These are phyloP conservation scores for Yamadazyma sp. DNA, from an alignment of 1,139 yeast species.

Conservation along the genomic window DNA sequence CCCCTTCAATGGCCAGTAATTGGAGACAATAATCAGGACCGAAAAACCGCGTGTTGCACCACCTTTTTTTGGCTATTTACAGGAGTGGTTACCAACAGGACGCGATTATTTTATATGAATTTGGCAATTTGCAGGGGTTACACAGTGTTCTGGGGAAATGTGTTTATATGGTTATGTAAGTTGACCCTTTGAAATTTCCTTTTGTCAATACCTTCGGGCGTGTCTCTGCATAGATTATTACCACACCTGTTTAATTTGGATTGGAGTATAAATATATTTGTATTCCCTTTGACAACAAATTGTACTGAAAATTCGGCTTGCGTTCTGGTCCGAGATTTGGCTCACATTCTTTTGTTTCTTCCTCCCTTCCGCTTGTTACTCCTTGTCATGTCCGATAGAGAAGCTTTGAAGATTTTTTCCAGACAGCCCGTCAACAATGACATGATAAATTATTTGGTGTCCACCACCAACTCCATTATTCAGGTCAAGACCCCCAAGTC, in stretches of 20 bases:
- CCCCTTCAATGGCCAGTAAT: too few relatives aligned
- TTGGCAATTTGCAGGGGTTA: constrained; percentile 4
- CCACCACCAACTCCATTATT: constrained; percentile 79
- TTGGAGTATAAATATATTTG: neutral
- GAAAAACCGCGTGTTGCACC: neutral
- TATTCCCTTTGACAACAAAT: neutral
- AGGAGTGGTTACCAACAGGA: too few relatives aligned
- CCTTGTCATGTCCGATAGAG: constrained; percentile 41
- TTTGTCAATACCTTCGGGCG: neutral
- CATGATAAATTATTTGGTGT: constrained; percentile 79
- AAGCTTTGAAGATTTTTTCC: constrained; percentile 72
- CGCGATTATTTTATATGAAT: constrained; percentile 2
- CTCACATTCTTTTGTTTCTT: too few relatives aligned
- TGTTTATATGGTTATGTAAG: too few relatives aligned
- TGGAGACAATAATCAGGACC: too few relatives aligned
- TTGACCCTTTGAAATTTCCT: neutral
- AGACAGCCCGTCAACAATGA: constrained; percentile 73
- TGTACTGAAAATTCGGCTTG: too few relatives aligned
- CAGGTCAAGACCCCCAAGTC: constrained; percentile 39
- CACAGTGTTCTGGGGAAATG: neutral
- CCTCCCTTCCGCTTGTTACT: too few relatives aligned
- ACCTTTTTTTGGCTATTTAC: too few relatives aligned
- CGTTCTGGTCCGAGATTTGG: too few relatives aligned
- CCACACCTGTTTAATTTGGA: neutral
- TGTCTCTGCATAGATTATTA: too few relatives aligned